phyloP scores from a whole-genome alignment of 768 basidiomycete species.

The Dioszegia aurantiaca region DNA sequence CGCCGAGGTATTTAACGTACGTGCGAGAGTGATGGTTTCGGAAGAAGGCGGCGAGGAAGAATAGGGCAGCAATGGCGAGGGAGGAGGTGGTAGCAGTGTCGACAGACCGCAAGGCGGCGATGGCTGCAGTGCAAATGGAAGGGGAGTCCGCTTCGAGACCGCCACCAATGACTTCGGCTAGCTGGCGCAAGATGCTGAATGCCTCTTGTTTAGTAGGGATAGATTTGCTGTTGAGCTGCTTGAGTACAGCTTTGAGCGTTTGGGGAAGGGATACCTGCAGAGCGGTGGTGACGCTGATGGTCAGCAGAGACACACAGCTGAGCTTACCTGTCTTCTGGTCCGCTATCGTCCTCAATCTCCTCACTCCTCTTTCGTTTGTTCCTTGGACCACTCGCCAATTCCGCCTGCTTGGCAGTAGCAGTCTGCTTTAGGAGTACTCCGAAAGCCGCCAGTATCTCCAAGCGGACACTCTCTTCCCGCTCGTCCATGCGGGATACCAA shows the following conservation, averaged over 20 bases:
- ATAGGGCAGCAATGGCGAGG: conserved; percentile 76
- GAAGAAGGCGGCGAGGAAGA: conserved; percentile 83
- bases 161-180: conserved; percentile 78
- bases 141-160: conserved; percentile 70
- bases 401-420: conserved; percentile 58
- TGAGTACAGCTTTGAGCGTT: conserved; percentile 74
- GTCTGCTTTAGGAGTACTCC: conserved; percentile 78
- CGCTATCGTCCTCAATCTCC: conserved; percentile 56
- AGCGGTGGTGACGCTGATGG: conserved; percentile 25
- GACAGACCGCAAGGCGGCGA: conserved; percentile 30
- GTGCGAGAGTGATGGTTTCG: conserved; percentile 63
- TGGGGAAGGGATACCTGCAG: conserved; percentile 66
- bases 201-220: conserved; percentile 78
- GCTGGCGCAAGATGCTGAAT: conserved; percentile 70
- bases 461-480: conserved; percentile 87
- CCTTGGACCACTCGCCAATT: conserved; percentile 49
- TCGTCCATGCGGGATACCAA: conserved; percentile 89
- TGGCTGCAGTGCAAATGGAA: conserved; percentile 58
- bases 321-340: conserved; percentile 44
- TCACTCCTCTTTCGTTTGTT: conserved; percentile 54
- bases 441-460: conserved; percentile 90
- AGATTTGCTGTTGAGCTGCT: conserved; percentile 81
- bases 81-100: conserved; percentile 67
- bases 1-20: conserved; percentile 63
- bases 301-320: no score